Percentiles rank a stretch among this genome's conserved stretches.
Conservation (phyloP, 306 rosid genomes). For the Cucurbita moschata region DNA sequence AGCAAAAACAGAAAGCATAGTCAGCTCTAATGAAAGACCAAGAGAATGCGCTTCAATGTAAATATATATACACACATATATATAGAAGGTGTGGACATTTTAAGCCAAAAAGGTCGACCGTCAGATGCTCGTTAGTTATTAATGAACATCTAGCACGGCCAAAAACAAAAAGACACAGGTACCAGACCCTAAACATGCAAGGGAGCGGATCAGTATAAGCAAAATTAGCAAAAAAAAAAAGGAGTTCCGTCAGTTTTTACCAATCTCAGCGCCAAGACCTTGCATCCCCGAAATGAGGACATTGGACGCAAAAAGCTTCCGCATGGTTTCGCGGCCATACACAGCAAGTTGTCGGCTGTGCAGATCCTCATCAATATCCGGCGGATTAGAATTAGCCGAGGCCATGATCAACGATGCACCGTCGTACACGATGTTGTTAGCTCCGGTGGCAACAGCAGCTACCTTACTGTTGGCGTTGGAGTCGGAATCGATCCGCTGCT, state of each 20-base stretch:
- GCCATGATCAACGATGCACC: conserved; percentile 33
- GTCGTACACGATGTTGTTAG: conserved; percentile 12
- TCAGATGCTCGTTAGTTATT: neutral
- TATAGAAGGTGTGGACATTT: no score
- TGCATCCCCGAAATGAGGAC: conserved; percentile 79
- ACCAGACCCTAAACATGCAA: neutral
- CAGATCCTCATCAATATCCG: conserved; percentile 84
- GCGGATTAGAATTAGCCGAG: conserved; percentile 32
- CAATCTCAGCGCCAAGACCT: conserved; percentile 95
- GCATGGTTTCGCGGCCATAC: conserved; percentile 92
- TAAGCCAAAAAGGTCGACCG: neutral
- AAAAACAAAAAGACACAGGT: neutral
- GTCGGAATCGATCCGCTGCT: conserved; percentile 46
- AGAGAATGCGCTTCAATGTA: neutral
- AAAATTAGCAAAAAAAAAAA: neutral
- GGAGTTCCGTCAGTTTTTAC: conserved; percentile 12
- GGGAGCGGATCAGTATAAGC: neutral
- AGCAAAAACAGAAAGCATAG: neutral
- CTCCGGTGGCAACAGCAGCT: neutral
- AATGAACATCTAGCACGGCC: neutral
- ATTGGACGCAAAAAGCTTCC: conserved; percentile 65
- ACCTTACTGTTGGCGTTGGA: conserved; percentile 4
- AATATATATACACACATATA: no score
- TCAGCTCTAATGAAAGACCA: neutral
- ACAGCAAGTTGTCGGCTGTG: conserved; percentile 97